Percentiles rank a stretch among this genome's conserved stretches.
Evolutionary conservation across 257 asterid genomes (phyloP).

Genomic region (Salvia miltiorrhiza): DNA sequence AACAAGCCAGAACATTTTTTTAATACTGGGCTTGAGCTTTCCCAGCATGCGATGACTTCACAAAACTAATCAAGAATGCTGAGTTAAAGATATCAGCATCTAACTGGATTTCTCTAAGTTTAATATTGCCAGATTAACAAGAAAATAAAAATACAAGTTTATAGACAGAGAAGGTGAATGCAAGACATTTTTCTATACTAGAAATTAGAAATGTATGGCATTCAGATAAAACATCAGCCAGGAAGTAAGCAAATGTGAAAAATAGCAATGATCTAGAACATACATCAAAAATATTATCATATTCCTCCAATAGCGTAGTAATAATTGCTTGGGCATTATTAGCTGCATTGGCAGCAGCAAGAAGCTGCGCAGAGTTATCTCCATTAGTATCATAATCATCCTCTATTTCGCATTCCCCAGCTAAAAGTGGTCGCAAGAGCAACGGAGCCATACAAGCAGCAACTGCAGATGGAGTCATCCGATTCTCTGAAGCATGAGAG

Average conservation of each 20-base stretch:
- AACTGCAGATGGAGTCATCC: constrained; percentile 88
- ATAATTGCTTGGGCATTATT: constrained; percentile 84
- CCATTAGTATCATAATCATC: constrained; percentile 75
- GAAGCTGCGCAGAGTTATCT: constrained; percentile 86
- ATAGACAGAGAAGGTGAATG: not conserved
- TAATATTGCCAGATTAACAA: constrained; percentile 7
- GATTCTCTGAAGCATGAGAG: constrained; percentile 66
- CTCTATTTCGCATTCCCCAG: constrained; percentile 90
- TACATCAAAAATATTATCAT: constrained; percentile 70
- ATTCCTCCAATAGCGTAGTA: constrained; percentile 81
- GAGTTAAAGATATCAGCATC: constrained; percentile 1
- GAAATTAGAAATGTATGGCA: constrained; percentile 6
- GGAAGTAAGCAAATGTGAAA: constrained; percentile 6
- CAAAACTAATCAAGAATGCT: constrained; percentile 12
- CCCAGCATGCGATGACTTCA: constrained; percentile 1
- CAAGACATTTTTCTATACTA: not conserved
- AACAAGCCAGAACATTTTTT: not conserved
- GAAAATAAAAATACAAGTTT: constrained; percentile 11
- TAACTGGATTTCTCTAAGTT: constrained; percentile 14
- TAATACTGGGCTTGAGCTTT: not conserved
- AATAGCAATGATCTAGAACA: constrained; percentile 28
- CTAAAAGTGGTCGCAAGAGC: constrained; percentile 91
- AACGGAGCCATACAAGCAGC: constrained; percentile 99
- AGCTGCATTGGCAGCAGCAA: constrained; percentile 96
- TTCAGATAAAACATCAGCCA: constrained; percentile 8